Conservation (phyloP, 2,329 filamentous ascomycete species). For the Fusarium abutilonis region DNA sequence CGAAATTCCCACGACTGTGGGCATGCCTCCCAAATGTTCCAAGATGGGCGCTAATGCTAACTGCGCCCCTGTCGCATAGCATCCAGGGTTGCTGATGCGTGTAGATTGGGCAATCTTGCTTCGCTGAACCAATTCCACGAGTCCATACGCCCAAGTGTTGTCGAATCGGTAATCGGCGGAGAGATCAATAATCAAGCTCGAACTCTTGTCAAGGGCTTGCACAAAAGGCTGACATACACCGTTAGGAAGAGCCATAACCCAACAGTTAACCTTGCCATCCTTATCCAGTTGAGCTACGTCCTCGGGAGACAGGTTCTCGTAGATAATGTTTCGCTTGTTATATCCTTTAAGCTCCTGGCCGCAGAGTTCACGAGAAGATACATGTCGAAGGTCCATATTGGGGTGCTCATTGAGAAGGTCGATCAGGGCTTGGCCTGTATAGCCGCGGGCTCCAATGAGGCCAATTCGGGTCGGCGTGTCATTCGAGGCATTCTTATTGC, state of each 20-base stretch:
- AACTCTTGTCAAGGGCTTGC: slow-evolving; percentile 64
- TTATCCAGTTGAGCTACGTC: slow-evolving; percentile 87
- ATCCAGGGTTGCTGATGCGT: too few relatives aligned
- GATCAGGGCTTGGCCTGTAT: slow-evolving; percentile 92
- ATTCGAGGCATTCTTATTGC: slow-evolving; percentile 85
- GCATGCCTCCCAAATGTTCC: too few relatives aligned
- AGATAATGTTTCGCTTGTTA: slow-evolving; percentile 88
- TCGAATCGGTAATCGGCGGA: too few relatives aligned
- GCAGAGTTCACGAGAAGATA: slow-evolving; percentile 90
- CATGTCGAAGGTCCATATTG: slow-evolving; percentile 87
- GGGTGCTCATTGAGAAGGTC: slow-evolving; percentile 88
- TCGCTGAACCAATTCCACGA: too few relatives aligned
- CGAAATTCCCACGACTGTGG: too few relatives aligned
- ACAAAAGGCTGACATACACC: slow-evolving; percentile 94
- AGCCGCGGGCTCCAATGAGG: slow-evolving; percentile 91
- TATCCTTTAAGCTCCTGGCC: slow-evolving; percentile 91
- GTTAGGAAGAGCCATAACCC: slow-evolving; percentile 83
- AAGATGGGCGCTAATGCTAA: too few relatives aligned
- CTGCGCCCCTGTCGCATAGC: too few relatives aligned
- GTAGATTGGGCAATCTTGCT: too few relatives aligned
- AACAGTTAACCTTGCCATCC: slow-evolving; percentile 87
- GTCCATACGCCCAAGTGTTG: too few relatives aligned
- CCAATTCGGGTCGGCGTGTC: slow-evolving; percentile 80
- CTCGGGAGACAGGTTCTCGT: slow-evolving; percentile 88
- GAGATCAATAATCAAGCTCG: too few relatives aligned